Evolutionary conservation across 2,329 filamentous ascomycete genomes (phyloP).

Genomic region (Annulohypoxylon truncatum): DNA sequence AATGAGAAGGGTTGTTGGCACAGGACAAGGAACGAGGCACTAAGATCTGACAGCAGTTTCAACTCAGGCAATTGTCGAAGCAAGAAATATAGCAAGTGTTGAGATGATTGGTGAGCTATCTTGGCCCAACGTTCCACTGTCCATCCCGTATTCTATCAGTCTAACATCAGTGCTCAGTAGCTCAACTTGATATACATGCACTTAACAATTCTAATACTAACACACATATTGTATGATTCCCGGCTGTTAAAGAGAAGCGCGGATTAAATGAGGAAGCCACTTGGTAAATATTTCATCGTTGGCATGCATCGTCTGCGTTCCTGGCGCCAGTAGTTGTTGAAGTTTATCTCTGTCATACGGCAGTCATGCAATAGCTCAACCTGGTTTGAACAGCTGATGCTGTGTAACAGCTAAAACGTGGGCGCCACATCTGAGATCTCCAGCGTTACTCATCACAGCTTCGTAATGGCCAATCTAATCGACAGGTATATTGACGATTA

Average conservation of each 20-base stretch:
- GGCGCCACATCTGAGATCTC: background rate
- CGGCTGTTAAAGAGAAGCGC: background rate
- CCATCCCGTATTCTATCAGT: background rate
- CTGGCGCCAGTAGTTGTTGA: background rate
- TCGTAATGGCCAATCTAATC: background rate
- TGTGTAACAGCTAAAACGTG: constrained; percentile 5
- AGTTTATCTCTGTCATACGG: background rate
- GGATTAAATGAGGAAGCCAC: no score
- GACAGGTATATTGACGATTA: background rate
- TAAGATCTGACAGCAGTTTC: background rate
- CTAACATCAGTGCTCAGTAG: background rate
- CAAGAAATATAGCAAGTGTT: background rate
- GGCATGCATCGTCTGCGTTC: background rate
- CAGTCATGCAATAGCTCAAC: background rate
- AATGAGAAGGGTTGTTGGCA: background rate
- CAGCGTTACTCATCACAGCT: background rate
- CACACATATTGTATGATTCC: background rate
- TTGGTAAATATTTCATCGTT: background rate
- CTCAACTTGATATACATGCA: background rate
- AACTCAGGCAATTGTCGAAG: background rate
- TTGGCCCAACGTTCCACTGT: background rate
- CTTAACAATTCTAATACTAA: background rate
- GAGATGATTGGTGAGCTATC: background rate
- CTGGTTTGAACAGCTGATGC: background rate
- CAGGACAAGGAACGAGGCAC: background rate